Evolutionary conservation across 2,329 filamentous ascomycete genomes (phyloP), one percentile per base, ranked within the genome.

Genomic region (Pseudocercospora pini-densiflorae): DNA sequence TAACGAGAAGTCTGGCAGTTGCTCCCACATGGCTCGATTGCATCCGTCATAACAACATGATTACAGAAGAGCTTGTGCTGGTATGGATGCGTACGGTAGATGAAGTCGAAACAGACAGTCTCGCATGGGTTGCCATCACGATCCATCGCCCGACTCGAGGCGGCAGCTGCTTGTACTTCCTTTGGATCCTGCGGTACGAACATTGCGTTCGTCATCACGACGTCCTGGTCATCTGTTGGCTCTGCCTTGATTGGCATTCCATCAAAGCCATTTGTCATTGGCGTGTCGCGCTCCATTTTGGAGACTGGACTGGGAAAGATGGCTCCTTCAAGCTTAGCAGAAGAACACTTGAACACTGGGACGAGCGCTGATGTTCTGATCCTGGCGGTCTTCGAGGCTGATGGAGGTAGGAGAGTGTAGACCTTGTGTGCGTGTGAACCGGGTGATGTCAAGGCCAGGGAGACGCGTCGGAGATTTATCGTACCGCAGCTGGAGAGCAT

Each of bases 21-120:
- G 14, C 31, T 45, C 5, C 67, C 61, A 36, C 67, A 68, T 8
- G 16, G 27, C 19, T 66, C 61, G 43, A 64, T n/a, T 16, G 47
- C 29, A 21, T 27, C 27, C 2, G 65, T 67, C 19, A 12, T 36
- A 10, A 67, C 53, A 40, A 58, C 33, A 19, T 67, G 65, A 2
- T 51, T 62, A 31, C 65, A 67, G 10, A 24, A 31, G 29, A 31
- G 29, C 29, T 31, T 31, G 29, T 31, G 29, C 29, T 31, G 29
- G 29, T 31, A 31, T 31, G 29, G 29, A 31, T 31, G 29, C 29
- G 24, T 27, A 27, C 24, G 24, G 24, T 27, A 27, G 24, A 27
- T 27, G 24, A 27, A 27, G 24, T 27, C 24, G 24, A 27, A 27
- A 27, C 24, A 27, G 24, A 27, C 24, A 27, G 24, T 27, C 24